Conservation (phyloP, 345 rosid species). For the Toxicodendron radicans region DNA sequence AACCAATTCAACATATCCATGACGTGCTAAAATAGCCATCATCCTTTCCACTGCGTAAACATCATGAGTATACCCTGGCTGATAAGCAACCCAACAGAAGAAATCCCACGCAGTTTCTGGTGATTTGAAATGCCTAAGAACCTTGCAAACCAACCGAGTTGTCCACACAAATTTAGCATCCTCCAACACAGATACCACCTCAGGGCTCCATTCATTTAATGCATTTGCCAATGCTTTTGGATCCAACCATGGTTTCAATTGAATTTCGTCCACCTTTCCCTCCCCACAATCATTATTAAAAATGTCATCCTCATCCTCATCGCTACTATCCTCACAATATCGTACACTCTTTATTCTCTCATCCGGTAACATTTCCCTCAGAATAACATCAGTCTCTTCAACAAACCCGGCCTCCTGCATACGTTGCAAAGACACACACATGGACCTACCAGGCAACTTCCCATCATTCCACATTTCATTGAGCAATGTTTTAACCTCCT, state of each 20-base stretch:
- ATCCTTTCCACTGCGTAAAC: slow-evolving; percentile 71
- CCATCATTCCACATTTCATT: slow-evolving; percentile 71
- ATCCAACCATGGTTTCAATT: slow-evolving; percentile 82
- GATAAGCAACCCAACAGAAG: slow-evolving; percentile 91
- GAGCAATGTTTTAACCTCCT: slow-evolving; percentile 53
- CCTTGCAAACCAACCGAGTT: slow-evolving; percentile 74
- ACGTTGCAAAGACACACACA: slow-evolving; percentile 49
- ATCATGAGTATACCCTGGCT: slow-evolving; percentile 81
- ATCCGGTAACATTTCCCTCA: slow-evolving; percentile 65
- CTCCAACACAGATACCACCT: slow-evolving; percentile 55
- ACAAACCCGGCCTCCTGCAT: slow-evolving; percentile 66
- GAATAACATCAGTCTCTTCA: slow-evolving; percentile 51
- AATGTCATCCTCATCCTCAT: slow-evolving; percentile 34
- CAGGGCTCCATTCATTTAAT: slow-evolving; percentile 62
- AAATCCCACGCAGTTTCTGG: slow-evolving; percentile 80
- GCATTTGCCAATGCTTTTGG: slow-evolving; percentile 85
- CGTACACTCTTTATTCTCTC: slow-evolving; percentile 55
- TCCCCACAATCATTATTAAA: slow-evolving; percentile 23
- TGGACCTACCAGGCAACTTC: slow-evolving; percentile 55
- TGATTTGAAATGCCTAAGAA: slow-evolving; percentile 70
- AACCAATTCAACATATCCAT: slow-evolving; percentile 66
- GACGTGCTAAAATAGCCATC: slow-evolving; percentile 71
- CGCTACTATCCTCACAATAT: slow-evolving; percentile 34
- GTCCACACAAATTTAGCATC: slow-evolving; percentile 86
- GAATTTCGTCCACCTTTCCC: slow-evolving; percentile 30